Evolutionary conservation across 2,329 filamentous ascomycete genomes (phyloP), one percentile per base, ranked within the genome.

Genomic region (Cladobotryum protrusum): DNA sequence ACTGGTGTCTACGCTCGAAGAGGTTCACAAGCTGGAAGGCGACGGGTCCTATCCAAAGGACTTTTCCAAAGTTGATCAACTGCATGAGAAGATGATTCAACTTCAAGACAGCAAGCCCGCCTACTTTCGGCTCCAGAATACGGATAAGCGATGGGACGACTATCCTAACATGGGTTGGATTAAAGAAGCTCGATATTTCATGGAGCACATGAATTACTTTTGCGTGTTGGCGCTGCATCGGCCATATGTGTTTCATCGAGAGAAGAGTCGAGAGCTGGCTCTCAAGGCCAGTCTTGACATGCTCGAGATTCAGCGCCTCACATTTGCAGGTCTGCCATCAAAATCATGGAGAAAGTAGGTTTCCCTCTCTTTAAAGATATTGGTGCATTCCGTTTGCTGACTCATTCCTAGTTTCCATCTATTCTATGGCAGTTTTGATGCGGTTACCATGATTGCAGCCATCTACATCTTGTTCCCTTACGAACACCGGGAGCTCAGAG

Each of bases 401-500:
- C 15, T 20, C 18, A 37, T 44, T 29, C 40, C 18, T 42, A 73
- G 69, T 19, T 79, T 79, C 56, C 70, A 74, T 14, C 68, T 84
- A 3, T 83, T 83, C 60, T 82, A 82, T 47, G 79, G 78, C 47
- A 83, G 78, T 6, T 84, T 85, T 52, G 81, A 85, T 57, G 81
- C 81, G 13, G 75, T 83, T 17, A 78, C 84, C 14, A 69, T 84
- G 49, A 71, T 83, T 47, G 76, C 81, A 0, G 76, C 78, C 15
- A 76, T 83, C 32, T 82, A 78, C 59, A 82, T 84, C 33, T 61
- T 84, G 8, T 82, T 82, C 53, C 80, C 81, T 1, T 69, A 67
- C 18, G 79, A 83, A 56, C 75, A 81, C 49, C 59, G 65, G 2
- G 75, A 77, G 20, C 63, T 76, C 20, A 59, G 77, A 0, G 65